Conservation (phyloP, 2,329 filamentous ascomycete species). For the Dothideomycetidae sp. region DNA sequence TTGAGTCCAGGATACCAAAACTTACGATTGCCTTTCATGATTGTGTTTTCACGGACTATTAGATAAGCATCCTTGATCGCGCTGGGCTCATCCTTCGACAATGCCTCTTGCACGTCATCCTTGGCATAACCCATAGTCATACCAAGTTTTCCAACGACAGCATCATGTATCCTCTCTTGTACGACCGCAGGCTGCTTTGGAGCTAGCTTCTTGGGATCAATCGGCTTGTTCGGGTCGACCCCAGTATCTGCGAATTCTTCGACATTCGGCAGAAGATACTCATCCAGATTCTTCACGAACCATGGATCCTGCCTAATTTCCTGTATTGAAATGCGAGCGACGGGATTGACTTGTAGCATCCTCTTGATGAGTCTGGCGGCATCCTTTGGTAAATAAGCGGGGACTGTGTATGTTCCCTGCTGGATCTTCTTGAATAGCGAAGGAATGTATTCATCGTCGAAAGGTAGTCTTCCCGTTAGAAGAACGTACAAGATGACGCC, state of each 20-base stretch:
- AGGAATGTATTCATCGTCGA: conserved; percentile 97
- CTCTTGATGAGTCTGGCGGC: conserved; percentile 71
- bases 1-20: no score
- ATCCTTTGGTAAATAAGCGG: conserved; percentile 76
- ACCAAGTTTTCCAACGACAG: conserved; percentile 88
- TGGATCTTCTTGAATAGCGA: conserved; percentile 96
- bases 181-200: conserved; percentile 64
- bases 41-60: conserved; percentile 92
- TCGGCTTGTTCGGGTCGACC: conserved; percentile 84
- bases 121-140: conserved; percentile 97
- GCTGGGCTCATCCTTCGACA: conserved; percentile 83
- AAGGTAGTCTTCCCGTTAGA: conserved; percentile 60
- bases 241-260: conserved; percentile 90
- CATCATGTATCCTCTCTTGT: conserved; percentile 79
- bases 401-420: conserved; percentile 82
- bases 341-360: conserved; percentile 91
- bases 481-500: conserved; percentile 53
- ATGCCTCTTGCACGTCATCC: conserved; percentile 84
- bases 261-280: conserved; percentile 72
- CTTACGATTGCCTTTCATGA: conserved; percentile 91
- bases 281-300: conserved; percentile 77
- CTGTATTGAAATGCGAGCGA: conserved; percentile 83
- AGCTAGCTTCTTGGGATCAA: conserved; percentile 67
- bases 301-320: conserved; percentile 89
- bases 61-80: conserved; percentile 98